A percentile compares a stretch with the other conserved stretches of the same genome.
Conservation (phyloP, 2,329 filamentous ascomycete genomes). For the Didymella sp. region DNA sequence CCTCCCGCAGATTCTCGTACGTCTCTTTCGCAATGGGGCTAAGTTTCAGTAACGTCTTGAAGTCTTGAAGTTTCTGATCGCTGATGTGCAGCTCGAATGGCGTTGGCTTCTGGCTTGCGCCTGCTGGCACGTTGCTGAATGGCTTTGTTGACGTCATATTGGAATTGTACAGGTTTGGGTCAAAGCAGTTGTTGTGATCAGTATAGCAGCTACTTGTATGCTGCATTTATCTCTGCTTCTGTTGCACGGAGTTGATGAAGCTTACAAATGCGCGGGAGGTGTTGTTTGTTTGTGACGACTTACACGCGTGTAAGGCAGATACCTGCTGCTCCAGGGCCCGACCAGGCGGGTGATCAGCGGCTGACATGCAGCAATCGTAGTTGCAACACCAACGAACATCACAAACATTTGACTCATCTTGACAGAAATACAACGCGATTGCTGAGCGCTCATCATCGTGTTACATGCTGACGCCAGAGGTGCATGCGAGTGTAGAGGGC, state of each 20-base stretch:
- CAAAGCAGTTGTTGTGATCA: neutral
- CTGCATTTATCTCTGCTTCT: neutral
- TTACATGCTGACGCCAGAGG: neutral
- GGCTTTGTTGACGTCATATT: constrained; percentile 28
- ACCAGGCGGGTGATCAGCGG: constrained; percentile 9
- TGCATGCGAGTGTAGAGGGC: neutral
- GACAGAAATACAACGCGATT: neutral
- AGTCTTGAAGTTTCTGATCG: constrained; percentile 39
- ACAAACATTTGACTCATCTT: neutral
- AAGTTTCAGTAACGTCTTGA: constrained; percentile 39
- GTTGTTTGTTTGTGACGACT: neutral
- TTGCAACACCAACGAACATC: neutral
- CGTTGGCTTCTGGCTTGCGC: constrained; percentile 25
- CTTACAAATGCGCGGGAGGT: constrained; percentile 9
- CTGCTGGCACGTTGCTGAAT: constrained; percentile 25
- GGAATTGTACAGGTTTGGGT: neutral
- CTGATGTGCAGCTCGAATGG: constrained; percentile 37
- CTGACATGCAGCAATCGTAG: constrained; percentile 1
- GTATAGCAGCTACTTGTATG: neutral
- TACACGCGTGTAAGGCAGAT: constrained; percentile 17
- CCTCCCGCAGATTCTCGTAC: constrained; percentile 38
- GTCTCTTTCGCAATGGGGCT: constrained; percentile 42
- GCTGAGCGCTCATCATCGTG: too few species aligned
- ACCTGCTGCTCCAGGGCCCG: neutral
- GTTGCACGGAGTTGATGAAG: neutral